These are phyloP conservation scores for Daldinia concentrica DNA, from an alignment of 495 filamentous ascomycete genomes.

Conservation along the genomic window DNA sequence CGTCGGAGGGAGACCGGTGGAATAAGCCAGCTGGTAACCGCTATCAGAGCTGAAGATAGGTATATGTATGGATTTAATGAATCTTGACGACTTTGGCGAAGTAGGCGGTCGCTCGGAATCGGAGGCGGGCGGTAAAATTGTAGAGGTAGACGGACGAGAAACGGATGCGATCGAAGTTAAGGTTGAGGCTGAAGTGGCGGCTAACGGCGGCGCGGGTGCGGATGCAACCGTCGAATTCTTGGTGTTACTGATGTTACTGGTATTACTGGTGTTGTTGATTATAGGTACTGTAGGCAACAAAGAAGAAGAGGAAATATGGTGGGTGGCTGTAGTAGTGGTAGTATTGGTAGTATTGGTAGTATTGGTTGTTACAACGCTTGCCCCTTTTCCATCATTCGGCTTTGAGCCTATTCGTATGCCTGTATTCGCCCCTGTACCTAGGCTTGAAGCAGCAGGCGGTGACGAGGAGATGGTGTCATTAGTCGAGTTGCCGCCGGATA, in stretches of 20 bases:
- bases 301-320: constrained; percentile 3
- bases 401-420: constrained; percentile 11
- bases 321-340: neutral
- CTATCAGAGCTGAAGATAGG: constrained; percentile 36
- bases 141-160: constrained; percentile 17
- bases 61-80: constrained; percentile 38
- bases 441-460: constrained; percentile 30
- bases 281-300: neutral
- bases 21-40: constrained; percentile 17
- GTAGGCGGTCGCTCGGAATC: constrained; percentile 15
- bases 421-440: constrained; percentile 3
- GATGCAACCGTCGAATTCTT: constrained; percentile 7
- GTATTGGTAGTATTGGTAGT: neutral
- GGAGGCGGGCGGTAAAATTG: constrained; percentile 4
- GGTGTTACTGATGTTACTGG: constrained; percentile 4
- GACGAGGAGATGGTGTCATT: constrained; percentile 32
- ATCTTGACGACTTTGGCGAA: constrained; percentile 37
- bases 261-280: constrained; percentile 5
- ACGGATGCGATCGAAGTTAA: constrained; percentile 22
- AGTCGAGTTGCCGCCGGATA: constrained; percentile 16
- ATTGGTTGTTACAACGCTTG: constrained; percentile 16
- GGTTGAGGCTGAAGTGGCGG: constrained; percentile 19
- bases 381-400: constrained; percentile 28
- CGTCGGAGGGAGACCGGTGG: neutral
- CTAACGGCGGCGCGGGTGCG: constrained; percentile 29